A percentile compares a stretch with the other conserved stretches of the same genome.
These are phyloP conservation scores for Venturia carpophila DNA, from an alignment of 2,329 filamentous ascomycete genomes.

Conservation along the genomic window DNA sequence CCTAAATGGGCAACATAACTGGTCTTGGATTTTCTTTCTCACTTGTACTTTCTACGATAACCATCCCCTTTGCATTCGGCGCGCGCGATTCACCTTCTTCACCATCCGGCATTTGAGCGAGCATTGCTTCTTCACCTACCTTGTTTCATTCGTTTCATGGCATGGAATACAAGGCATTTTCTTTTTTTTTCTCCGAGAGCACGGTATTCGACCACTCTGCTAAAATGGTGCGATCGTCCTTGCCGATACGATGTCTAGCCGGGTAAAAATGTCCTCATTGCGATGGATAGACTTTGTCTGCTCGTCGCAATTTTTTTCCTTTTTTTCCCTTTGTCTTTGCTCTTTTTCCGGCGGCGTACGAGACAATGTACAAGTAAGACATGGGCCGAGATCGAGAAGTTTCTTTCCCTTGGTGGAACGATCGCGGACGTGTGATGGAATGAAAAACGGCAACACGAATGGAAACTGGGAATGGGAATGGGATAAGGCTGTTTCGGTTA, in stretches of 20 bases:
- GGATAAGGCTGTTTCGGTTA: background rate
- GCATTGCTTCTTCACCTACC: slow-evolving; percentile 10
- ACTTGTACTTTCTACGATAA: slow-evolving; percentile 13
- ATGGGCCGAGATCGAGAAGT: background rate
- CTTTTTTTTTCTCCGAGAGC: background rate
- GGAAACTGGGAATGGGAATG: background rate
- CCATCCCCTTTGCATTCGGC: slow-evolving; percentile 4
- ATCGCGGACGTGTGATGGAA: background rate
- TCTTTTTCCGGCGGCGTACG: background rate
- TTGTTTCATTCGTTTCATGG: background rate
- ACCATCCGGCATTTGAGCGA: slow-evolving; percentile 14
- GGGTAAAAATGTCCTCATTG: background rate
- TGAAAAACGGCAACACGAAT: background rate
- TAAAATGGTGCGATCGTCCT: background rate
- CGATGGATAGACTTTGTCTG: slow-evolving; percentile 11
- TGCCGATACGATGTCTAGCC: background rate
- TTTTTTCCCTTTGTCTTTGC: background rate
- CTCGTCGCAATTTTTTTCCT: background rate
- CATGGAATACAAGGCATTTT: background rate
- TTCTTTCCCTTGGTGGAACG: background rate
- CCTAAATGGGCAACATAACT: background rate
- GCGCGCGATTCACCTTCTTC: slow-evolving; percentile 6
- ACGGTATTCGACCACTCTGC: background rate
- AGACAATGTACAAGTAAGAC: background rate
- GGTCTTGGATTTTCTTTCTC: slow-evolving; percentile 12